Evolutionary conservation across 2,329 filamentous ascomycete species (phyloP), one percentile per base, ranked within the genome.

Genomic region (Coniochaeta pulveracea): DNA sequence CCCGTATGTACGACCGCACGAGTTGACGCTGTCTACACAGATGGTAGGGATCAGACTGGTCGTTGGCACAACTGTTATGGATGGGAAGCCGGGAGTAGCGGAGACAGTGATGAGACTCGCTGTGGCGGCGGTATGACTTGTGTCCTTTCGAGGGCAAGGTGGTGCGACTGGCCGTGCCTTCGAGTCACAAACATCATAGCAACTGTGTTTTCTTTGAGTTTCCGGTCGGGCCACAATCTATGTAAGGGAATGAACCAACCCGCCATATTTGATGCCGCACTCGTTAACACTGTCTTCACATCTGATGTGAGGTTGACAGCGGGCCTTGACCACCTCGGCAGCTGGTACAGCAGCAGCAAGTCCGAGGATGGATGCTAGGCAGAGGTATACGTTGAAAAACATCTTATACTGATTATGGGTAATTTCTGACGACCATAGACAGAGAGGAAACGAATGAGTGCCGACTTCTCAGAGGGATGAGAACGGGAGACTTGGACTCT

Each of bases 1-100:
- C 27, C 43, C 43, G 15, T 43, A 45, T 36, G 34, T 39, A 38
- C 33, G 35, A 14, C 42, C 42, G 29, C 42, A 42, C 22, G 40
- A 39, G 26, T 45, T 42, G 37, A 42, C 37, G 25, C 33, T 33
- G 22, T 43, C 39, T 33, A 33, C 37, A 33, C 41, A 43, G 18
- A 43, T 29, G 1, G 39, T 33, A 19, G 11, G 30, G 15, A 14
- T 18, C 3, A 14, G 26, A 15, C 21, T 40, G 17, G 18, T 34
- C 19, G 29, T 34, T n/a, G 33, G 24, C 19, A 11, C 19, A 11
- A 24, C 11, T 6, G 29, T 33, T 11, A 29, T 29, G 14, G n/a
- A 19, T 5, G 26, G 30, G 14, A 34, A n/a, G n/a, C n/a, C n/a
- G n/a, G n/a, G n/a, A n/a, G n/a, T n/a, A n/a, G n/a, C n/a, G n/a